These are phyloP conservation scores for Cyclotella cryptica DNA, from an alignment of 108 stramenopile species.

Conservation along the genomic window DNA sequence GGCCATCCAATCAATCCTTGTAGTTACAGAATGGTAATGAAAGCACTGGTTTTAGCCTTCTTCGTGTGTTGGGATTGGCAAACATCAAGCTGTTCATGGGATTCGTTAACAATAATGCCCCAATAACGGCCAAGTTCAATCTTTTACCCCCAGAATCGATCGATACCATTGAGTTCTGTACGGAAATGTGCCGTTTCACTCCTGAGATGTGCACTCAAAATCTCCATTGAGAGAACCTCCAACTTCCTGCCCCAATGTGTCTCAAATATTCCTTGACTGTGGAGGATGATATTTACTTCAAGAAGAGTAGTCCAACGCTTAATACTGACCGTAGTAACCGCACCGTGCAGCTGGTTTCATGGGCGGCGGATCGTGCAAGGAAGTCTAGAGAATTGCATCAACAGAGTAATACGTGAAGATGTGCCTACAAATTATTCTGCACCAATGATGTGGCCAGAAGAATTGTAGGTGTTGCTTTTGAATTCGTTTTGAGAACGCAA, in stretches of 20 bases:
- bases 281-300: slow-evolving; percentile 21
- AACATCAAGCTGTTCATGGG: no score
- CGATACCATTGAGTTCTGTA: slow-evolving; percentile 23
- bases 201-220: slow-evolving; percentile 22
- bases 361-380: not conserved
- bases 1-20: no score
- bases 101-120: no score
- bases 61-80: no score
- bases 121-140: no score
- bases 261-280: slow-evolving; percentile 21
- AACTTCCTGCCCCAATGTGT: slow-evolving; percentile 23
- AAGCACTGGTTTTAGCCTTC: no score
- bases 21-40: no score
- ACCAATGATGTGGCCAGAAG: slow-evolving; percentile 34
- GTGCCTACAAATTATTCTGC: slow-evolving; percentile 8
- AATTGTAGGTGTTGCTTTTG: slow-evolving; percentile 1
- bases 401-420: not conserved
- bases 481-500: not conserved
- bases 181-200: slow-evolving; percentile 32
- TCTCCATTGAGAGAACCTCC: not conserved
- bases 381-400: not conserved
- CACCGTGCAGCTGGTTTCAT: not conserved
- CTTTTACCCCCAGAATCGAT: slow-evolving; percentile 29
- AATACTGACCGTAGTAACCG: not conserved
- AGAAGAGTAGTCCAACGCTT: not conserved